These are phyloP conservation scores for Dissophora globulifera DNA, from an alignment of 192 early-diverging fungal genomes.

Conservation along the genomic window DNA sequence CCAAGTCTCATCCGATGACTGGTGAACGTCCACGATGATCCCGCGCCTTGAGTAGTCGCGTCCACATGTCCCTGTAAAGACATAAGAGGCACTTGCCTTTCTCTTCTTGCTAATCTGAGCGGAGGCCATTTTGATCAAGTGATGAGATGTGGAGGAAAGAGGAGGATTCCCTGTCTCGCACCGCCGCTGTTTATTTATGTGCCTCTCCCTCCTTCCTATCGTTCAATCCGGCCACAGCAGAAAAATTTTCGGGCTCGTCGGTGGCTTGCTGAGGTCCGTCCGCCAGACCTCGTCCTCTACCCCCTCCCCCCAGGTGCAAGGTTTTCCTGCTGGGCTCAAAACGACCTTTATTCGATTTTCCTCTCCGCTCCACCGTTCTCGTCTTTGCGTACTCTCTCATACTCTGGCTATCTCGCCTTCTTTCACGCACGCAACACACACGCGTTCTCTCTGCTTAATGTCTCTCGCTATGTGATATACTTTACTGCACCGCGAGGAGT, in stretches of 20 bases:
- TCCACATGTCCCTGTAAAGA: not conserved
- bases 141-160: constrained; percentile 40
- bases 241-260: constrained; percentile 33
- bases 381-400: too few species aligned
- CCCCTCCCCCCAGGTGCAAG: too few species aligned
- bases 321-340: too few species aligned
- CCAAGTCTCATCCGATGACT: not conserved
- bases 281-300: too few species aligned
- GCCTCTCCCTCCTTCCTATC: not conserved
- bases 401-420: too few species aligned
- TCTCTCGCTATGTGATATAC: too few species aligned
- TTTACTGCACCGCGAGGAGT: constrained; percentile 41
- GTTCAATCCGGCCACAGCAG: constrained; percentile 1
- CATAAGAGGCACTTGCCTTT: constrained; percentile 61
- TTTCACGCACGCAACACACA: too few species aligned
- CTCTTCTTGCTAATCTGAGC: constrained; percentile 80
- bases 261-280: constrained; percentile 15
- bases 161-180: constrained; percentile 10
- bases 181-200: constrained; percentile 18
- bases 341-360: too few species aligned
- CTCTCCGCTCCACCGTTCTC: too few species aligned
- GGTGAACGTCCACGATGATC: not conserved
- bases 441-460: too few species aligned
- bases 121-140: constrained; percentile 52
- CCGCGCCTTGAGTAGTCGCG: not conserved